Percentiles rank a stretch among this genome's conserved stretches.
These are phyloP conservation scores for Nematodospora anomalae DNA, from an alignment of 1,139 yeast genomes.

Conservation along the genomic window DNA sequence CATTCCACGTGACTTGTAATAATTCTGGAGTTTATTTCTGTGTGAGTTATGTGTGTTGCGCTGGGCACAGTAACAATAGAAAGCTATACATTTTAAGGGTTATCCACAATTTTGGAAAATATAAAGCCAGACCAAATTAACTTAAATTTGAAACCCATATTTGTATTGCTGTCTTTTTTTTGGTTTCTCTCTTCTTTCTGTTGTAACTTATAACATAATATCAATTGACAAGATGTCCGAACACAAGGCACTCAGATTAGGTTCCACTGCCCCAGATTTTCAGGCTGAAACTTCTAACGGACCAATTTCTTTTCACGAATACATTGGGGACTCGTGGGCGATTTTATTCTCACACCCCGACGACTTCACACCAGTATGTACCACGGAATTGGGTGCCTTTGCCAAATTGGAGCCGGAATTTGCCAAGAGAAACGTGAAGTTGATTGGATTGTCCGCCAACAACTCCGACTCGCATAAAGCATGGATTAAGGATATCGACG, in stretches of 20 bases:
- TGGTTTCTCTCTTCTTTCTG: background rate
- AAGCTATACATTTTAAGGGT: no score
- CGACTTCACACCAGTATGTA: slow-evolving; percentile 87
- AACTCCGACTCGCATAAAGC: slow-evolving; percentile 66
- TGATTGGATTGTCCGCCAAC: slow-evolving; percentile 79
- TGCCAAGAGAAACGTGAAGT: slow-evolving; percentile 70
- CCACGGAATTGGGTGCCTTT: slow-evolving; percentile 87
- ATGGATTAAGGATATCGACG: slow-evolving; percentile 85
- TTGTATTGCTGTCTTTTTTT: slow-evolving; percentile 2
- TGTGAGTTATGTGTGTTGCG: no score
- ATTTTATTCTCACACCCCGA: slow-evolving; percentile 85
- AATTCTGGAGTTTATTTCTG: no score
- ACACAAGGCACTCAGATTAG: slow-evolving; percentile 39
- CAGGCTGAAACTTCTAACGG: slow-evolving; percentile 73
- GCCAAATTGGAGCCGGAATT: slow-evolving; percentile 83
- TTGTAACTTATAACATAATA: no score
- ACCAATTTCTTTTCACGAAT: slow-evolving; percentile 72
- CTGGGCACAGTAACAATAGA: no score
- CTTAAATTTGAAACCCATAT: no score
- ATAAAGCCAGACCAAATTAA: background rate
- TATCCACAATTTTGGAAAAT: background rate
- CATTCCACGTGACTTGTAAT: slow-evolving; percentile 20
- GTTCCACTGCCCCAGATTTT: slow-evolving; percentile 81
- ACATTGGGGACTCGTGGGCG: slow-evolving; percentile 73
- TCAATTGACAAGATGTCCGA: slow-evolving; percentile 9